Base-by-base conservation (phyloP, 2,329 filamentous ascomycete genomes). In the Penicillium sp. region DNA sequence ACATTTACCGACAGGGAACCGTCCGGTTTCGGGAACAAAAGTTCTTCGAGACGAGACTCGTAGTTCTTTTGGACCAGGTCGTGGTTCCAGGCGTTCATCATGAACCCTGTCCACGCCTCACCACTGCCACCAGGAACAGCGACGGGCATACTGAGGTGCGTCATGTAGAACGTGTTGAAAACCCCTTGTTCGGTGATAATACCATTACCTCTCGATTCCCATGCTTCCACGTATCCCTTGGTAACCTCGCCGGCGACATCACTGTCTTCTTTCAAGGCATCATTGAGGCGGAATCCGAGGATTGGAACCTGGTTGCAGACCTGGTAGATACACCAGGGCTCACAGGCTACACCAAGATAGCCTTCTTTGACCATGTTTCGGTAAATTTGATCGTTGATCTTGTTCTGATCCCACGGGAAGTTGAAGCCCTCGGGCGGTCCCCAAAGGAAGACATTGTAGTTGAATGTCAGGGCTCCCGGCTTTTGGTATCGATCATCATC, bases 31-130 rank as follows among this genome's bases (percentile, higher is more conserved):
- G 11, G n/a, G 15, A 47, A 4, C 3, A 59, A n/a, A n/a, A 9
- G 9, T 9, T 19, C n/a, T 17, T 51, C 35, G 15, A 47, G 2
- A 3, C 49, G 56, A 3, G 45, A 21, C 6, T 47, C 26, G 19
- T 59, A 59, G 49, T 23, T 21, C 23, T 46, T 19, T 5, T 59
- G 23, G 1, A 59, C 56, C 7, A 59, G 23, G 7, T 59, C 49
- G 29, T 47, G 35, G 30, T 59, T 59, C 56, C 56, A 59, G 1
- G 56, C 56, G 23, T 59, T 46, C 48, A 59, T 59, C 35, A 59
- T 15, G 21, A 47, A 21, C 7, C 38, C 56, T 15, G 17, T 19
- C 56, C 56, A 59, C 15, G 56, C 48, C 15, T 59, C 56, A 4
- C 48, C 38, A 19, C 48, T 29, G n/a, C 6, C 21, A n/a, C 56